A percentile compares a stretch with the other conserved stretches of the same genome.
These are phyloP conservation scores for Neurospora africana DNA, from an alignment of 495 filamentous ascomycete species.

Conservation along the genomic window DNA sequence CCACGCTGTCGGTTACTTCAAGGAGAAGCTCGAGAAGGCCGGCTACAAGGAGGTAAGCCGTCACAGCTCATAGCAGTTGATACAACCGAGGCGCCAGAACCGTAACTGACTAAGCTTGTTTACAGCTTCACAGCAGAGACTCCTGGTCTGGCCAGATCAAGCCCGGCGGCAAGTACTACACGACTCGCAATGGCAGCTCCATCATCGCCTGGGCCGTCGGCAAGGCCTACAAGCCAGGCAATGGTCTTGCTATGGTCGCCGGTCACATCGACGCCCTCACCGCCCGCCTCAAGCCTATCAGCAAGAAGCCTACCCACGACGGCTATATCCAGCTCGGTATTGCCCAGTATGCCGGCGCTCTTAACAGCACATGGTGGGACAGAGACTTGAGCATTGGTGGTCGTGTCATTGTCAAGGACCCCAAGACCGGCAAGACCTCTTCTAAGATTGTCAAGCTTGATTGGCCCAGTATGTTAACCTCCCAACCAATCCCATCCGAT, in stretches of 20 bases:
- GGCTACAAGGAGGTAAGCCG: slow-evolving; percentile 55
- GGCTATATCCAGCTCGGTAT: slow-evolving; percentile 87
- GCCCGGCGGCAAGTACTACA: slow-evolving; percentile 79
- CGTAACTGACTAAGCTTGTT: neutral
- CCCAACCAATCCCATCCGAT: neutral
- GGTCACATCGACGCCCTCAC: slow-evolving; percentile 91
- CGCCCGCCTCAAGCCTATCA: slow-evolving; percentile 79
- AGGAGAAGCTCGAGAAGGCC: slow-evolving; percentile 52
- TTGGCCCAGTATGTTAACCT: slow-evolving; percentile 54
- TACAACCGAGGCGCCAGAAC: neutral
- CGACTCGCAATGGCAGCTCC: slow-evolving; percentile 74
- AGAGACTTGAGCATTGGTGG: slow-evolving; percentile 85
- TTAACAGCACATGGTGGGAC: slow-evolving; percentile 91
- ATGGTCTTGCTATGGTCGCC: slow-evolving; percentile 69
- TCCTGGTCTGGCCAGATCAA: slow-evolving; percentile 66
- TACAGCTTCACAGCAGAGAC: slow-evolving; percentile 65
- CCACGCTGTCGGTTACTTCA: slow-evolving; percentile 71
- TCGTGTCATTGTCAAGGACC: slow-evolving; percentile 70
- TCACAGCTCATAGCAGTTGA: neutral
- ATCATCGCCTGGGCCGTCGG: slow-evolving; percentile 84
- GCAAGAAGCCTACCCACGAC: slow-evolving; percentile 64
- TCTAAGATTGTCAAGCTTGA: slow-evolving; percentile 78
- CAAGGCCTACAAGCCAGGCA: slow-evolving; percentile 69
- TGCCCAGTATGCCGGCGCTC: slow-evolving; percentile 79
- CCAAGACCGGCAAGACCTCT: slow-evolving; percentile 63